These are phyloP conservation scores for Sphaerobolus stellatus DNA, from an alignment of 1,284 basidiomycete genomes.

Conservation along the genomic window DNA sequence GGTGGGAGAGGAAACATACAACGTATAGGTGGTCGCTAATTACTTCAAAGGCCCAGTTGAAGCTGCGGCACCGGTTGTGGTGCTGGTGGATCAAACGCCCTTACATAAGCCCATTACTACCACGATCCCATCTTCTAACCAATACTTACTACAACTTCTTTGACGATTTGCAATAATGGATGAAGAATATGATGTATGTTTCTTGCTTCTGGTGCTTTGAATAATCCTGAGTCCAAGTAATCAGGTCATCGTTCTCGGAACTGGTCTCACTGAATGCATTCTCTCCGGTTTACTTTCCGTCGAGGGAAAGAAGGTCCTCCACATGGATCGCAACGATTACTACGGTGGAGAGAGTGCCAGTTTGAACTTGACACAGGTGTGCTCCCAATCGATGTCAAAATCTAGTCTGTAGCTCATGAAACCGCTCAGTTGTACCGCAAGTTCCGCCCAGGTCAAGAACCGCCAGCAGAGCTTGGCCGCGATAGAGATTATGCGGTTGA, in stretches of 20 bases:
- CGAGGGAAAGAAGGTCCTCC: slow-evolving; percentile 99
- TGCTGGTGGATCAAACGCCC: too few species aligned
- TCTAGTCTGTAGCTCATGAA: slow-evolving; percentile 10
- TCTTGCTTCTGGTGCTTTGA: slow-evolving; percentile 12
- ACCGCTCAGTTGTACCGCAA: slow-evolving; percentile 85
- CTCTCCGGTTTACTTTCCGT: slow-evolving; percentile 95
- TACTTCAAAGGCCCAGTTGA: too few species aligned
- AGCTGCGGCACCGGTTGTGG: too few species aligned
- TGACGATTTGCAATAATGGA: too few species aligned
- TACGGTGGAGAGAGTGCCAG: slow-evolving; percentile 98
- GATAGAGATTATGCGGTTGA: slow-evolving; percentile 97
- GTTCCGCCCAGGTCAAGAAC: slow-evolving; percentile 76
- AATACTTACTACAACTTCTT: too few species aligned
- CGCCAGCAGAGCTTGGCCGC: slow-evolving; percentile 81
- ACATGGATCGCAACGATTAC: slow-evolving; percentile 99
- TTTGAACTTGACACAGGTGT: slow-evolving; percentile 94
- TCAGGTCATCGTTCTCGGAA: slow-evolving; percentile 92
- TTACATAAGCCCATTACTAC: too few species aligned
- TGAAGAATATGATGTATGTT: slow-evolving; percentile 83
- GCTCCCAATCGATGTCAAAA: slow-evolving; percentile 14
- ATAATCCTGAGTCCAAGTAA: slow-evolving; percentile 11
- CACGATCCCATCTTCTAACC: too few species aligned
- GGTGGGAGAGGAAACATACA: too few species aligned
- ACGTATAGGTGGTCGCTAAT: too few species aligned
- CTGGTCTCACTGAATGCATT: slow-evolving; percentile 97